A percentile compares a stretch with the other conserved stretches of the same genome.
Evolutionary conservation across 768 basidiomycete genomes (phyloP).

Genomic region (Boletus fagicola): DNA sequence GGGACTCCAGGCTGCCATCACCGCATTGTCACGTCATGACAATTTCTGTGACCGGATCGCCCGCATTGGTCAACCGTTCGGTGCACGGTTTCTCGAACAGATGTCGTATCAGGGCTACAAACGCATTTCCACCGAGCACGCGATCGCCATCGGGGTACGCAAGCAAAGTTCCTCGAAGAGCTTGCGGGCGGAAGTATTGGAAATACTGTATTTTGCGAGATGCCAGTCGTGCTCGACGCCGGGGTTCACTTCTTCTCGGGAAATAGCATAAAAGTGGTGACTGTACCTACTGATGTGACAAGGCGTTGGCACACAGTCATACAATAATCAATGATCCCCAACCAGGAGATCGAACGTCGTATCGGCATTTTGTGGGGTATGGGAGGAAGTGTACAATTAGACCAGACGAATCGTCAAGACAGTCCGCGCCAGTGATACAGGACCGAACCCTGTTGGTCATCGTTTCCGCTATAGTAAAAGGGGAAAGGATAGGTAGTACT

Average conservation of each 20-base stretch:
- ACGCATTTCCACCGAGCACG: background rate
- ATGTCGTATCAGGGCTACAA: background rate
- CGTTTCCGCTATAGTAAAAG: background rate
- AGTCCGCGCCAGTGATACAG: conserved; percentile 70
- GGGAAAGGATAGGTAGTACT: conserved; percentile 11
- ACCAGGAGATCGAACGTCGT: background rate
- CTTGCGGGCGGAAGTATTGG: too few relatives aligned
- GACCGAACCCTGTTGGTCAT: conserved; percentile 51
- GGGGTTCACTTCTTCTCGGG: background rate
- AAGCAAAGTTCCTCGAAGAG: background rate
- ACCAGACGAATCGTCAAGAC: conserved; percentile 20
- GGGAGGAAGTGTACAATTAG: background rate
- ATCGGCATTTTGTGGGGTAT: background rate
- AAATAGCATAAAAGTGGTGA: background rate
- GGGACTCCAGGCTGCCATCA: background rate
- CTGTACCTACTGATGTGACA: background rate
- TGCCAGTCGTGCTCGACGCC: background rate
- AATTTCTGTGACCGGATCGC: too few relatives aligned
- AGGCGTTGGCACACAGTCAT: background rate
- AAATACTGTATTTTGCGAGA: background rate
- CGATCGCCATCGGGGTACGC: background rate
- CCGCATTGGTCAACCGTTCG: background rate
- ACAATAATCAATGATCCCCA: background rate
- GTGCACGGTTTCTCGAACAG: background rate
- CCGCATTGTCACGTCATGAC: background rate